phyloP scores from a whole-genome alignment of 176 grass and related monocot species.

The Zea luxurians region DNA sequence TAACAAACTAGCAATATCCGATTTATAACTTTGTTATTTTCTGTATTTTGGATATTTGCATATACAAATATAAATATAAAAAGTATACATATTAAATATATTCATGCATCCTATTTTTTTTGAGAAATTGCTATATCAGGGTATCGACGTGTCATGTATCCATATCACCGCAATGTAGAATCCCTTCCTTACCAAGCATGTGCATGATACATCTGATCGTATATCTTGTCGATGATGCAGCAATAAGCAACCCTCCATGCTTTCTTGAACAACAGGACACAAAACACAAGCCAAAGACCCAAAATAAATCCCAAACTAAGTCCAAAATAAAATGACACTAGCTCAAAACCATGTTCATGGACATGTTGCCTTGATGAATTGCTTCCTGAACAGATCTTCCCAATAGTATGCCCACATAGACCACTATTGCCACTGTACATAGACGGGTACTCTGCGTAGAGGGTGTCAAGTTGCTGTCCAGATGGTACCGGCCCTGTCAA shows the following conservation, averaged over 20 bases:
- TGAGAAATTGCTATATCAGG: no score
- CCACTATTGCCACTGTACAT: conserved; percentile 39
- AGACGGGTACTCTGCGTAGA: conserved; percentile 6
- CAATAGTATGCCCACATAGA: conserved; percentile 36
- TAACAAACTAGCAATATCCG: no score
- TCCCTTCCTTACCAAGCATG: neutral
- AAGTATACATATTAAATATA: no score
- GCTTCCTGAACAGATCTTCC: conserved; percentile 11
- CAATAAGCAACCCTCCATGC: conserved; percentile 34
- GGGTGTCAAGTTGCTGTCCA: conserved; percentile 45
- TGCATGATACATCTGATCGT: neutral
- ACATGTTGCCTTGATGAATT: no score
- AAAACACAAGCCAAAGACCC: conserved; percentile 39
- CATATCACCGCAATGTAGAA: no score
- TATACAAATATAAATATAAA: no score
- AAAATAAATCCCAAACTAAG: conserved; percentile 20
- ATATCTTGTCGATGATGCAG: neutral
- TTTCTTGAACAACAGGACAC: conserved; percentile 23
- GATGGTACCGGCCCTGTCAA: conserved; percentile 40
- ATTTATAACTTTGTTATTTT: no score
- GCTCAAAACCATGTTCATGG: neutral
- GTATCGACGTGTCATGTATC: no score
- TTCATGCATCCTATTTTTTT: no score
- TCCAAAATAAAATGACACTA: conserved; percentile 9
- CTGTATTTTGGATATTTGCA: no score